These are phyloP conservation scores for Colletotrichum tofieldiae DNA, from an alignment of 2,329 filamentous ascomycete species.

Conservation along the genomic window DNA sequence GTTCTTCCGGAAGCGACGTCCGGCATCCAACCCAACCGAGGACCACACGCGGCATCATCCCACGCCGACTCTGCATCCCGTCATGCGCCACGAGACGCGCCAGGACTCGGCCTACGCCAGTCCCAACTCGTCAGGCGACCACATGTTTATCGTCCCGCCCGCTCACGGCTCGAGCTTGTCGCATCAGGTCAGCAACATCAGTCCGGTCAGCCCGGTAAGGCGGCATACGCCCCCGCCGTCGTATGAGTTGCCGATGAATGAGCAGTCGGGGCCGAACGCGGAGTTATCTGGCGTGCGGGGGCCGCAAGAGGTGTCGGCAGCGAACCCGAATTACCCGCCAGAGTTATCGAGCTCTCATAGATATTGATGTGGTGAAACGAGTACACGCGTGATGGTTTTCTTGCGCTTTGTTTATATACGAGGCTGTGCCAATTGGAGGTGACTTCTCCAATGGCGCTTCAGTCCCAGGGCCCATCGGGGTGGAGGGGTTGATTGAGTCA, in stretches of 20 bases:
- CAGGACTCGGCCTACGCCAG: conserved; percentile 25
- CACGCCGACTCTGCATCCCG: conserved; percentile 12
- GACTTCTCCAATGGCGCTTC: neutral
- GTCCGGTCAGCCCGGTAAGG: conserved; percentile 25
- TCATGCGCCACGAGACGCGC: conserved; percentile 15
- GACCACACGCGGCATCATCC: neutral
- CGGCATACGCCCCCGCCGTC: conserved; percentile 34
- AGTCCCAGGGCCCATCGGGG: neutral
- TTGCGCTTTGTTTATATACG: neutral
- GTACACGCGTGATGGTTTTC: neutral
- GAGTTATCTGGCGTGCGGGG: conserved; percentile 25
- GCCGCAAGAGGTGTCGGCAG: conserved; percentile 31
- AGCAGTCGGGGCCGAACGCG: conserved; percentile 21
- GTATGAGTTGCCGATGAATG: conserved; percentile 28
- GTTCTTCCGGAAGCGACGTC: neutral
- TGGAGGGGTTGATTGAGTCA: neutral
- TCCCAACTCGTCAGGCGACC: conserved; percentile 27
- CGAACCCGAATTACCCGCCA: conserved; percentile 13
- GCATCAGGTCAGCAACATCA: conserved; percentile 28
- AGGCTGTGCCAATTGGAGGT: neutral
- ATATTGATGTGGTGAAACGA: neutral
- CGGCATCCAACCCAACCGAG: neutral
- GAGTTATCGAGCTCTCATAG: conserved; percentile 10
- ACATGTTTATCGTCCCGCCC: conserved; percentile 22
- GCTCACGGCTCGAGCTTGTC: conserved; percentile 12